Conservation (phyloP, 164 flowering plant genomes). For the Vitis cinerea region DNA sequence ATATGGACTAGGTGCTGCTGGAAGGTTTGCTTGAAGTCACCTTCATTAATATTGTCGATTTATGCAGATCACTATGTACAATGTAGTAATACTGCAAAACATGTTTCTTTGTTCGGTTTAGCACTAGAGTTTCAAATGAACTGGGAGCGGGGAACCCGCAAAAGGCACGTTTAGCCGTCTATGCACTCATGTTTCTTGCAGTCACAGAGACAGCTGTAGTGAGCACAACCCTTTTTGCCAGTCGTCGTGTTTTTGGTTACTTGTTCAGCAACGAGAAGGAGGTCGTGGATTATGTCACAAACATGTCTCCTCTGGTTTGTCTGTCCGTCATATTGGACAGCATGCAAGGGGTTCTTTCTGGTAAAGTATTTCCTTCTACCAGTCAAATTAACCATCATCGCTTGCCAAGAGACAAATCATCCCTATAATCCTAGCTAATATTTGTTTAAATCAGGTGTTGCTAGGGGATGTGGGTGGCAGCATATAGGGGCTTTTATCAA, state of each 20-base stretch:
- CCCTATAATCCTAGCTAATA: not conserved
- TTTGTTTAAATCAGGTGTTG: constrained; percentile 45
- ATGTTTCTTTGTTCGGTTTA: not conserved
- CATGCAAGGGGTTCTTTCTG: constrained; percentile 44
- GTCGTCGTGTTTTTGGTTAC: constrained; percentile 33
- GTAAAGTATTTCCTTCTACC: constrained; percentile 7
- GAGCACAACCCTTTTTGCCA: constrained; percentile 22
- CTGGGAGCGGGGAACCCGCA: constrained; percentile 49
- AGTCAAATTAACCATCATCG: constrained; percentile 1
- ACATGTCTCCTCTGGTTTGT: constrained; percentile 41
- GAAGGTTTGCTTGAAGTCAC: no score
- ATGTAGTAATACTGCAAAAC: no score
- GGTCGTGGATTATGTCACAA: constrained; percentile 40
- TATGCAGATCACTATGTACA: no score
- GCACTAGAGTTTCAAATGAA: constrained; percentile 49
- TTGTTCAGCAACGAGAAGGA: constrained; percentile 38
- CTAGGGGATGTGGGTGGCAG: constrained; percentile 91
- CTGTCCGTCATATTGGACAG: constrained; percentile 37
- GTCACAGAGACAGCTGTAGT: constrained; percentile 23
- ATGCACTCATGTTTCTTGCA: constrained; percentile 23
- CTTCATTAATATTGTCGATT: no score
- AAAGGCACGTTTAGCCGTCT: constrained; percentile 33
- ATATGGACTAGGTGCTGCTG: no score
- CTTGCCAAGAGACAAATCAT: not conserved
- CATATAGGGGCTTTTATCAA: constrained; percentile 70